A percentile compares a stretch with the other conserved stretches of the same genome.
These are phyloP conservation scores for Neurospora sp. DNA, from an alignment of 2,329 filamentous ascomycete genomes.

Conservation along the genomic window DNA sequence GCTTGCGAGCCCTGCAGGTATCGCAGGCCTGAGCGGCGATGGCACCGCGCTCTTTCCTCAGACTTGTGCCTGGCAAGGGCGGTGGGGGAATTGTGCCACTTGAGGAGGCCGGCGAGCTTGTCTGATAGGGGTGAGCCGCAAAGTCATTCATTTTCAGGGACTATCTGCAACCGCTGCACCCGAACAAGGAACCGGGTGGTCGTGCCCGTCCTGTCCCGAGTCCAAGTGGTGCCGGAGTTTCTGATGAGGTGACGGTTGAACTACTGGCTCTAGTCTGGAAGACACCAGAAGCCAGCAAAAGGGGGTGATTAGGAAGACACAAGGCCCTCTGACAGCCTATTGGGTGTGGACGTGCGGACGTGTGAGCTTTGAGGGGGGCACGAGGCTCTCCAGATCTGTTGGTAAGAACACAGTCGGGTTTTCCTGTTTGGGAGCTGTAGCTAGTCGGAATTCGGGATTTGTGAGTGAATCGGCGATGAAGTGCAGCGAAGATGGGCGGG, in stretches of 20 bases:
- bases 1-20: slow-evolving; percentile 49
- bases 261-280: neutral
- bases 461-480: neutral
- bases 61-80: slow-evolving; percentile 8
- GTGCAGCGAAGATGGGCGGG: neutral
- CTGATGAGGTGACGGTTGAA: neutral
- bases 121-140: neutral
- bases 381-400: neutral
- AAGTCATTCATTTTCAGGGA: neutral
- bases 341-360: neutral
- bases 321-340: neutral
- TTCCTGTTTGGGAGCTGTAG: neutral
- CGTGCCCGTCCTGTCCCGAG: neutral
- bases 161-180: neutral
- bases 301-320: neutral
- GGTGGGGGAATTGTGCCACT: neutral
- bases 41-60: slow-evolving; percentile 33
- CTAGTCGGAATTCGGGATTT: neutral
- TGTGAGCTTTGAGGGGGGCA: neutral
- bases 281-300: neutral
- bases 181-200: neutral
- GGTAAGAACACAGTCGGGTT: neutral
- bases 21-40: slow-evolving; percentile 49
- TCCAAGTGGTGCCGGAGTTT: neutral
- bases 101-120: neutral